A percentile compares a stretch with the other conserved stretches of the same genome.
Conservation (phyloP, 331 rosid species). For the Ulmus americana region DNA sequence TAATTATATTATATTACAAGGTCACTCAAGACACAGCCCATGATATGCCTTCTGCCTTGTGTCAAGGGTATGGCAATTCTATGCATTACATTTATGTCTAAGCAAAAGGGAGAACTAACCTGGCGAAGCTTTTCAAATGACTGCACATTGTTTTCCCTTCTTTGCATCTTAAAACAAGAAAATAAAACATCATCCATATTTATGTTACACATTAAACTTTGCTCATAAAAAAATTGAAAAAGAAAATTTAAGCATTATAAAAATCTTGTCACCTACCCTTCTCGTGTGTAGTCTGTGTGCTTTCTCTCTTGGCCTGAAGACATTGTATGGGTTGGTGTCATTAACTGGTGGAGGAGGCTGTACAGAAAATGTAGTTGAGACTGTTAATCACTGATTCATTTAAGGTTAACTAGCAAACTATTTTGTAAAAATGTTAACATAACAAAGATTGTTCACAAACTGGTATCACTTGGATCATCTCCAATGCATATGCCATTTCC, state of each 20-base stretch:
- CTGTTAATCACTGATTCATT: slow-evolving; percentile 25
- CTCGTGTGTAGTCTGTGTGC: slow-evolving; percentile 96
- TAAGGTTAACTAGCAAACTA: slow-evolving; percentile 22
- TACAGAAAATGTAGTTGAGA: slow-evolving; percentile 25
- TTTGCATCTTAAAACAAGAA: slow-evolving; percentile 68
- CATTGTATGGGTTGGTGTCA: slow-evolving; percentile 96
- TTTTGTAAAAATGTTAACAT: slow-evolving; percentile 18
- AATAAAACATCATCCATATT: not conserved
- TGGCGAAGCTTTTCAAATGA: slow-evolving; percentile 99
- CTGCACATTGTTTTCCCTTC: slow-evolving; percentile 98
- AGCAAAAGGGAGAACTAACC: slow-evolving; percentile 39
- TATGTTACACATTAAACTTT: not conserved
- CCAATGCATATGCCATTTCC: too few species aligned
- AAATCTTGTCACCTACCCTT: slow-evolving; percentile 54
- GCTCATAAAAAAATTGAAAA: slow-evolving; percentile 19
- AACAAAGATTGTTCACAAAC: not conserved
- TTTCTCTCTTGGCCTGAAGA: slow-evolving; percentile 97
- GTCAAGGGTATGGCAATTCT: not conserved
- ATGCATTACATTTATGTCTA: not conserved
- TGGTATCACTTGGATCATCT: too few species aligned
- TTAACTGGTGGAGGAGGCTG: slow-evolving; percentile 98
- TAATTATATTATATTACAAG: too few species aligned
- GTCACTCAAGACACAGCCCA: too few species aligned
- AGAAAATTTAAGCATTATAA: slow-evolving; percentile 21
- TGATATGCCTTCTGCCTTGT: too few species aligned